Evolutionary conservation across 2,329 filamentous ascomycete genomes (phyloP), one percentile per base, ranked within the genome.

Genomic region (Xylaria sp.): DNA sequence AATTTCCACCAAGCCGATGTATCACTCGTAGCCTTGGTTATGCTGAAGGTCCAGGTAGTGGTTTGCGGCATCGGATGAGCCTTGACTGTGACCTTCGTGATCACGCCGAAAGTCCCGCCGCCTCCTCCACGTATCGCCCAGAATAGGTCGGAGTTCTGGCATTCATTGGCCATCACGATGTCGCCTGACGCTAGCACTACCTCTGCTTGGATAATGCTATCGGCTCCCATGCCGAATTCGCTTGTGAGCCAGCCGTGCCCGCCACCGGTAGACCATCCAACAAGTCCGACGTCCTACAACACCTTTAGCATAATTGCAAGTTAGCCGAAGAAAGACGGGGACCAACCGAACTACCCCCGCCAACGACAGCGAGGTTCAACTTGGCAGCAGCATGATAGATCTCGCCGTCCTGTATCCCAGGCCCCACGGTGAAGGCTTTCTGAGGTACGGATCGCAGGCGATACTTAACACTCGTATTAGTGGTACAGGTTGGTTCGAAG

Each of bases 101-200:
- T 27, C 2, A 69, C 42, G 19, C 36, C 67, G 27, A 56, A 69
- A 30, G 47, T 69, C 19, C 63, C 67, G 14, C 36, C 12, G 1
- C 67, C 67, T 11, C 67, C 63, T 8, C 67, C 67, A n/a, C 9
- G 27, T 1, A 69, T 4, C 6, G 67, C 67, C 62, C 62, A 65
- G 62, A 34, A 69, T 19, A 69, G 42, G 19, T 69, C 56, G 11
- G 48, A 12, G 7, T 61, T 55, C 11, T 51, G 7, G 9, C 17
- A 21, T 3, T 19, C n/a, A 12, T 8, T 27, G 48, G 48, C 48
- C 8, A 17, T 14, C 6, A 51, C 12, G 21, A 27, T 14, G 2
- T 51, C 17, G 7, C 48, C 48, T 2, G 19, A 21, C 7, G 48
- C 1, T 5, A 19, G 4, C 8, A 51, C 21, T 3, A 51, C 21